Evolutionary conservation across 805 yeast species (phyloP).

Genomic region (Metschnikowia anglica): DNA sequence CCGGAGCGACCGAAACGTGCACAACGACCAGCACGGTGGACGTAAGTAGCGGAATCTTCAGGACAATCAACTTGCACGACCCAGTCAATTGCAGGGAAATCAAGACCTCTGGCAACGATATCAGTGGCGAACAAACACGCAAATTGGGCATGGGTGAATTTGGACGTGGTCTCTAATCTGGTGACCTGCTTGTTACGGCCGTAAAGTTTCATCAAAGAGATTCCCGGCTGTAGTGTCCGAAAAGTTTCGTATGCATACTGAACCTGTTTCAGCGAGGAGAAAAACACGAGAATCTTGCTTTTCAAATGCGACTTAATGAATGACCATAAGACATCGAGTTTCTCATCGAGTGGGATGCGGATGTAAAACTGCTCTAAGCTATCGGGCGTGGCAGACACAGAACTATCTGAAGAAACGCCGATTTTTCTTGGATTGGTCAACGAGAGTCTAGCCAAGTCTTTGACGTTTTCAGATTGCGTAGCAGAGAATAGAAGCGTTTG

Average conservation of each 20-base stretch:
- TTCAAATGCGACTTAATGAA: constrained; percentile 82
- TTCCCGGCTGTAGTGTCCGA: constrained; percentile 87
- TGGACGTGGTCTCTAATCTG: constrained; percentile 75
- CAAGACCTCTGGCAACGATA: constrained; percentile 88
- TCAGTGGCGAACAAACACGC: constrained; percentile 88
- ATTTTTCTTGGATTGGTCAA: constrained; percentile 56
- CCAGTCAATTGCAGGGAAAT: constrained; percentile 93
- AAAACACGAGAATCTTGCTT: constrained; percentile 75
- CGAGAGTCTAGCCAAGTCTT: constrained; percentile 79
- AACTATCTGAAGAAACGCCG: constrained; percentile 41
- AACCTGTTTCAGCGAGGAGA: constrained; percentile 87
- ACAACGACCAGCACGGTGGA: constrained; percentile 87
- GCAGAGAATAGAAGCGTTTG: constrained; percentile 88
- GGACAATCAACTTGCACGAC: constrained; percentile 92
- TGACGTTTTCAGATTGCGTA: constrained; percentile 80
- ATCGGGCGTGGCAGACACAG: constrained; percentile 74
- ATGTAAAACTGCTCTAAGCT: constrained; percentile 82
- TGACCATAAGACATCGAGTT: constrained; percentile 82
- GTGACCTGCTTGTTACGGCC: constrained; percentile 92
- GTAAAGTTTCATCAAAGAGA: constrained; percentile 78
- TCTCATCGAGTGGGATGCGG: constrained; percentile 69
- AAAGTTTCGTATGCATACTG: constrained; percentile 86
- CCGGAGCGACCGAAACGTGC: constrained; percentile 88
- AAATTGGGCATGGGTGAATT: constrained; percentile 73
- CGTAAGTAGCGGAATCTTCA: constrained; percentile 84